Conservation (phyloP, 2,329 filamentous ascomycete species). For the Penicillium frequentans region DNA sequence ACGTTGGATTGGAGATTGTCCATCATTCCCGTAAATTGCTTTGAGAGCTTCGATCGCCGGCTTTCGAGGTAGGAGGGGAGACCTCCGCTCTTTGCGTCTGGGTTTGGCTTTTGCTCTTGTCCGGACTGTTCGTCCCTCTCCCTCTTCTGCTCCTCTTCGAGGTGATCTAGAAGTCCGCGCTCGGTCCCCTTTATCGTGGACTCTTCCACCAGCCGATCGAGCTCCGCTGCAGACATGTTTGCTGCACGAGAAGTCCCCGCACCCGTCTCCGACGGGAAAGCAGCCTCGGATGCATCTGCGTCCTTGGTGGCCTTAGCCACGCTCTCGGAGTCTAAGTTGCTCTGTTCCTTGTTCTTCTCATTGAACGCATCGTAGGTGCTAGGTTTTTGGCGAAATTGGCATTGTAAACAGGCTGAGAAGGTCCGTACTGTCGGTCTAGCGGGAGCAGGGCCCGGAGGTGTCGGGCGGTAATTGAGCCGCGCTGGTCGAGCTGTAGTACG, state of each 20-base stretch:
- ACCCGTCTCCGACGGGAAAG: constrained; percentile 16
- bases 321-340: constrained; percentile 16
- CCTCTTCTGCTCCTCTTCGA: constrained; percentile 9
- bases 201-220: constrained; percentile 3
- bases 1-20: constrained; percentile 84
- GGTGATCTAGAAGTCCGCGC: constrained; percentile 7
- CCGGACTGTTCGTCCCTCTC: background rate
- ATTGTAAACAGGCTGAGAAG: constrained; percentile 46
- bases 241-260: constrained; percentile 20
- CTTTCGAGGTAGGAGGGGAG: constrained; percentile 40
- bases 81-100: constrained; percentile 14
- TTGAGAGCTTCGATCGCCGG: constrained; percentile 58
- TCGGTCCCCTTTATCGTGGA: constrained; percentile 13
- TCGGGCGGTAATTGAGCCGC: constrained; percentile 24
- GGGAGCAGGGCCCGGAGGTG: constrained; percentile 23
- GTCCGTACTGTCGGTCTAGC: constrained; percentile 23
- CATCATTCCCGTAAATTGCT: constrained; percentile 72
- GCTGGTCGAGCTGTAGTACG: constrained; percentile 21
- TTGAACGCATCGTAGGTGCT: constrained; percentile 23
- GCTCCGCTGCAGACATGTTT: constrained; percentile 13
- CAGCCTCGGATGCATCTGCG: constrained; percentile 21
- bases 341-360: constrained; percentile 24
- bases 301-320: constrained; percentile 14
- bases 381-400: constrained; percentile 39
- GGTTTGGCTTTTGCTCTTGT: background rate